A percentile compares a stretch with the other conserved stretches of the same genome.
phyloP scores from a whole-genome alignment of 306 rosid genomes.

The Pterocarpus macrocarpus region DNA sequence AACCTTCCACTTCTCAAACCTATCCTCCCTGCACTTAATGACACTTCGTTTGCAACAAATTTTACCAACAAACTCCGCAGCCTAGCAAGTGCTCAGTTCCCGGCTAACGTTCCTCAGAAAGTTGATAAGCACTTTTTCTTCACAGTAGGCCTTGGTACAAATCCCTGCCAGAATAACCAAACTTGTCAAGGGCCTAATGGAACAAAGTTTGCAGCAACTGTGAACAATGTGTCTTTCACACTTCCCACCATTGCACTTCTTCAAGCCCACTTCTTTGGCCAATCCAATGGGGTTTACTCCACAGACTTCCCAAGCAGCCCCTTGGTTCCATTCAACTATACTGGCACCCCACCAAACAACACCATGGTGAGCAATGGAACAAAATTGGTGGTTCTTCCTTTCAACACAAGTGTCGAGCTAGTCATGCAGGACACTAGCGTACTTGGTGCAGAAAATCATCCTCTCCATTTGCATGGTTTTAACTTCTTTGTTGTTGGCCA shows the following conservation, averaged over 20 bases:
- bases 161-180: conserved; percentile 57
- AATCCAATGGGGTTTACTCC: conserved; percentile 60
- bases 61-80: conserved; percentile 62
- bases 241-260: conserved; percentile 68
- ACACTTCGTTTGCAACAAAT: conserved; percentile 71
- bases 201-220: conserved; percentile 71
- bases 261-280: conserved; percentile 64
- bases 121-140: conserved; percentile 70
- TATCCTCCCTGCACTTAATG: conserved; percentile 64
- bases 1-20: conserved; percentile 62
- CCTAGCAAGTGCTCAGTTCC: conserved; percentile 61
- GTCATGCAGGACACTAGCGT: conserved; percentile 75
- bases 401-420: conserved; percentile 69
- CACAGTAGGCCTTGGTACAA: conserved; percentile 75
- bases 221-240: conserved; percentile 68
- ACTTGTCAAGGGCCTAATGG: conserved; percentile 79
- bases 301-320: conserved; percentile 60
- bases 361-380: conserved; percentile 74
- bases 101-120: conserved; percentile 66
- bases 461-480: conserved; percentile 78
- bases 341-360: conserved; percentile 68
- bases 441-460: conserved; percentile 70
- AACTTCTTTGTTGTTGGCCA: conserved; percentile 78
- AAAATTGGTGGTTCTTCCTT: conserved; percentile 63
- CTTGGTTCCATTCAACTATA: conserved; percentile 59